Conservation (phyloP, 2,329 filamentous ascomycete genomes). For the Colletotrichum sp. region DNA sequence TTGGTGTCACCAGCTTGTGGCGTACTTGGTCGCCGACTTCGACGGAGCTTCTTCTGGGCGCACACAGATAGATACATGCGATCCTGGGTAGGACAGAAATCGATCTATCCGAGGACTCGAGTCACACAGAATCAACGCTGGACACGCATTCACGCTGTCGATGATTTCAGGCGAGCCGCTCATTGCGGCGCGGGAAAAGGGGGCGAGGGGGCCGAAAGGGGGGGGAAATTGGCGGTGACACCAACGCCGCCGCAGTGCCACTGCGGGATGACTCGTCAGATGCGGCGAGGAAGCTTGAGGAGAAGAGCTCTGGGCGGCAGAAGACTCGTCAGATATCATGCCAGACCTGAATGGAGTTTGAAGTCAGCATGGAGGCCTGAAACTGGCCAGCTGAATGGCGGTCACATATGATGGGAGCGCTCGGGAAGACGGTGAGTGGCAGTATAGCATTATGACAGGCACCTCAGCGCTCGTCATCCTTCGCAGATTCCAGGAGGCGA, state of each 20-base stretch:
- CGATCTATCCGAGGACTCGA: neutral
- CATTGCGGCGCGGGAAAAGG: neutral
- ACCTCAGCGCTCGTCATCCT: neutral
- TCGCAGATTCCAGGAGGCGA: neutral
- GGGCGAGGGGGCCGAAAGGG: constrained; percentile 17
- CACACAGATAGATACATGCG: neutral
- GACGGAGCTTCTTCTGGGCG: neutral
- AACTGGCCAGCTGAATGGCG: neutral
- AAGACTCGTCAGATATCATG: neutral
- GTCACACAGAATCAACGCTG: neutral
- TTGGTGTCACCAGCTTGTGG: constrained; percentile 39
- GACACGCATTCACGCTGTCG: neutral
- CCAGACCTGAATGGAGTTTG: neutral
- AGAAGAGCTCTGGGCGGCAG: neutral
- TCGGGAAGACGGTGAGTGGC: neutral
- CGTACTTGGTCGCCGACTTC: constrained; percentile 22
- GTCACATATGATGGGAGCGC: neutral
- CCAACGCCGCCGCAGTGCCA: constrained; percentile 24
- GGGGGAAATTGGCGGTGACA: constrained; percentile 27
- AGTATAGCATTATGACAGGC: neutral
- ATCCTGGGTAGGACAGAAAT: neutral
- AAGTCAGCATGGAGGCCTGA: neutral
- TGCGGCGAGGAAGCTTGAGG: neutral
- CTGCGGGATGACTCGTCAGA: neutral
- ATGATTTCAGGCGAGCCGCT: neutral